phyloP scores from a whole-genome alignment of 2,329 filamentous ascomycete genomes.

The Penicillium griseofulvum region DNA sequence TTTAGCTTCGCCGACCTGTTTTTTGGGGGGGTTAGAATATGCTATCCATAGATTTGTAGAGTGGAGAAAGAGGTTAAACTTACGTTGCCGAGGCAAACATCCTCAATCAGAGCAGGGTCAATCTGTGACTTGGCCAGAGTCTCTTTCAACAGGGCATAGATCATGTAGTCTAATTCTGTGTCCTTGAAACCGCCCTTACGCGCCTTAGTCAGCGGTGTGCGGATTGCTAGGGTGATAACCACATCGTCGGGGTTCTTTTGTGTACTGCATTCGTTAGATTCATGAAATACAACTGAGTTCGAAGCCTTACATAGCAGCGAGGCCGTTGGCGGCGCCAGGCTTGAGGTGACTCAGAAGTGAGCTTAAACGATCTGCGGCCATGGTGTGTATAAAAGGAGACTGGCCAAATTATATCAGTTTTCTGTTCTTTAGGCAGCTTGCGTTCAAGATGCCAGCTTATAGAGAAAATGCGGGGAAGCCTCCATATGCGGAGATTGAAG shows the following conservation, averaged over 20 bases:
- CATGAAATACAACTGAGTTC: background rate
- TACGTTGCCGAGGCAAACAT: slow-evolving; percentile 91
- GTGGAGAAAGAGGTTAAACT: slow-evolving; percentile 24
- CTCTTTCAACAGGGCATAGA: slow-evolving; percentile 79
- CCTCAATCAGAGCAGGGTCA: slow-evolving; percentile 78
- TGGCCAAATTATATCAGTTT: background rate
- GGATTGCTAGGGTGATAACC: slow-evolving; percentile 88
- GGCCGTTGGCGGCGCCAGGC: slow-evolving; percentile 65
- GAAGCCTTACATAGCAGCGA: slow-evolving; percentile 71
- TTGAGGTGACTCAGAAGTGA: slow-evolving; percentile 81
- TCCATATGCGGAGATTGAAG: background rate
- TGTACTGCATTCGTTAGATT: slow-evolving; percentile 56
- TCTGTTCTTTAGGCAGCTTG: background rate
- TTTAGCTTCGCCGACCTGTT: slow-evolving; percentile 72
- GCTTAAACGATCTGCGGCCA: slow-evolving; percentile 81
- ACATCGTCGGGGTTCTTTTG: slow-evolving; percentile 94
- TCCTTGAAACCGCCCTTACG: slow-evolving; percentile 95
- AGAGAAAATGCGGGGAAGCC: slow-evolving; percentile 23
- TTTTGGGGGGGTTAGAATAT: background rate
- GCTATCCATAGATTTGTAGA: background rate
- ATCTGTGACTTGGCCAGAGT: slow-evolving; percentile 69
- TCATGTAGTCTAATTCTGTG: slow-evolving; percentile 79
- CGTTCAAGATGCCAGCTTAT: background rate
- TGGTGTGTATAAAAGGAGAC: slow-evolving; percentile 39
- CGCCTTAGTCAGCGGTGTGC: slow-evolving; percentile 85